These are phyloP conservation scores for Monosiga brevicollis DNA, from an alignment of 78 protist genomes.

Conservation along the genomic window DNA sequence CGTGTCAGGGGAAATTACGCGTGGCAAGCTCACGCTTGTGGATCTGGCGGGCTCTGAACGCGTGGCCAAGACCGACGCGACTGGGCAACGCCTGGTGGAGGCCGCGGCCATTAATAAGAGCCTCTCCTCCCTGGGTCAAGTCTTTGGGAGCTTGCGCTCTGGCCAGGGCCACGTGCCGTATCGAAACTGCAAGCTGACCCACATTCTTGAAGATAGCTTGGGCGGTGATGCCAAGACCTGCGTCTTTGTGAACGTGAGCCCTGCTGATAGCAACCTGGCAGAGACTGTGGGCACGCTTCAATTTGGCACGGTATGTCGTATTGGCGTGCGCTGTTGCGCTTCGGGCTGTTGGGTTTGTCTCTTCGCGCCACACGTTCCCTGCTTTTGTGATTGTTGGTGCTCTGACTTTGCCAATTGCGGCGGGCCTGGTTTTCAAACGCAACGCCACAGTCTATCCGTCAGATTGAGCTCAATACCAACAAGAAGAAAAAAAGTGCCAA, in stretches of 20 bases:
- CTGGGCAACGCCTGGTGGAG: slow-evolving; percentile 65
- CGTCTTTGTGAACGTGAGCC: slow-evolving; percentile 31
- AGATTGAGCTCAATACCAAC: too few relatives aligned
- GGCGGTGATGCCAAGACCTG: slow-evolving; percentile 30
- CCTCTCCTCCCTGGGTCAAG: slow-evolving; percentile 68
- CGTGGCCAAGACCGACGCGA: slow-evolving; percentile 12
- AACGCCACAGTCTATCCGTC: too few relatives aligned
- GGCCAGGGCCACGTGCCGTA: slow-evolving; percentile 29
- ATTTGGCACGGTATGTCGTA: too few relatives aligned
- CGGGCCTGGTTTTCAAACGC: too few relatives aligned
- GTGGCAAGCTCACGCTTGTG: slow-evolving; percentile 24
- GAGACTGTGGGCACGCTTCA: slow-evolving; percentile 32
- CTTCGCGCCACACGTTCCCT: too few relatives aligned
- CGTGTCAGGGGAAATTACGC: not conserved
- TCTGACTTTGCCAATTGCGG: too few relatives aligned
- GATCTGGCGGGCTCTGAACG: slow-evolving; percentile 77
- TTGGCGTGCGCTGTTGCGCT: too few relatives aligned
- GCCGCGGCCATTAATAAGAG: slow-evolving; percentile 71
- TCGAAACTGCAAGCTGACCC: slow-evolving; percentile 48
- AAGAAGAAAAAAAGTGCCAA: too few relatives aligned
- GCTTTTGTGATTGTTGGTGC: too few relatives aligned
- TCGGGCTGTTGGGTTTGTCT: too few relatives aligned
- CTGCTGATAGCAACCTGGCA: not conserved
- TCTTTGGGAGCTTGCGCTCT: slow-evolving; percentile 51
- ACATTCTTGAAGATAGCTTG: slow-evolving; percentile 36